Percentiles rank a stretch among this genome's conserved stretches.
phyloP scores from a whole-genome alignment of 345 rosid genomes.

The Eucalyptus sp. region DNA sequence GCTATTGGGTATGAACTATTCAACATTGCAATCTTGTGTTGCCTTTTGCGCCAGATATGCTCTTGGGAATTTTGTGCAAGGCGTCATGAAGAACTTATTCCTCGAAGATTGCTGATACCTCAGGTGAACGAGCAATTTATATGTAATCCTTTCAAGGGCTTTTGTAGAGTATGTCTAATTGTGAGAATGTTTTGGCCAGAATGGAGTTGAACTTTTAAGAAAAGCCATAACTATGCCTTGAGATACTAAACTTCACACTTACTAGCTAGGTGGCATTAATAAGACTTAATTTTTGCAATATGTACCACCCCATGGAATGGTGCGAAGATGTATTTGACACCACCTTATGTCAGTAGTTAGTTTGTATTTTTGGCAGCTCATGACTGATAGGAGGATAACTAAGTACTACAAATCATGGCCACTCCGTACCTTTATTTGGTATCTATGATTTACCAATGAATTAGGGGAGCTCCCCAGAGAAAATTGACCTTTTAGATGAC shows the following conservation, averaged over 20 bases:
- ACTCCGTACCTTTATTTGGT: not conserved
- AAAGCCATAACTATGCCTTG: not conserved
- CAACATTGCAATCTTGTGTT: not conserved
- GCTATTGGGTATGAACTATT: not conserved
- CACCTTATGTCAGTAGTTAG: not conserved
- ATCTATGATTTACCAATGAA: not conserved
- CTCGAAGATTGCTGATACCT: conserved; percentile 38
- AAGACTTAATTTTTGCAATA: not conserved
- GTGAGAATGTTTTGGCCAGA: not conserved
- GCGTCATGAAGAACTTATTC: conserved; percentile 48
- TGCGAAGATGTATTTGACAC: not conserved
- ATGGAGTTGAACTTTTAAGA: not conserved
- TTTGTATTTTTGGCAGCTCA: not conserved
- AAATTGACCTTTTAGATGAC: not conserved
- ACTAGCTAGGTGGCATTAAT: not conserved
- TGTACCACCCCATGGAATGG: not conserved
- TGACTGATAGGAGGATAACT: not conserved
- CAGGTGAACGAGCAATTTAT: conserved; percentile 18
- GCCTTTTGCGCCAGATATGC: conserved; percentile 18
- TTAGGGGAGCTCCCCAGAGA: not conserved
- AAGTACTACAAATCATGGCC: not conserved
- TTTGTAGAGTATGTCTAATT: not conserved
- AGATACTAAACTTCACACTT: not conserved
- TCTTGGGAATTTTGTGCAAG: conserved; percentile 55
- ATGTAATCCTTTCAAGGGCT: not conserved